phyloP scores from a whole-genome alignment of 140 eudicot genomes.

The Erigeron philadelphicus region DNA sequence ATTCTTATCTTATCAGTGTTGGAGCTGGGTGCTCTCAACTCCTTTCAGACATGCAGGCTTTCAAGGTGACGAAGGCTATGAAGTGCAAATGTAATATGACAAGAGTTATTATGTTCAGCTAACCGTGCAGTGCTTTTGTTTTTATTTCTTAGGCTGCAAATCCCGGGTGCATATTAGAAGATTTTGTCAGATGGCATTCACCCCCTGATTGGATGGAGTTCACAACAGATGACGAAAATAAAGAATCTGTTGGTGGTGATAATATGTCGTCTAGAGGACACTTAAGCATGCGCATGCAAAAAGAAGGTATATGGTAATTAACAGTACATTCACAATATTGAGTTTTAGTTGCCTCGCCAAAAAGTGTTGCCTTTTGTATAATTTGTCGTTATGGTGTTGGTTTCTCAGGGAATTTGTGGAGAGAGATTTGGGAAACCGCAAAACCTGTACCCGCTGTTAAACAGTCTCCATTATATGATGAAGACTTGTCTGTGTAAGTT shows the following conservation, averaged over 20 bases:
- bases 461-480: constrained; percentile 89
- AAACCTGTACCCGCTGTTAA: constrained; percentile 93
- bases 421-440: constrained; percentile 94
- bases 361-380: not conserved
- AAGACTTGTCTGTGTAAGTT: constrained; percentile 95
- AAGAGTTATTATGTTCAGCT: not conserved
- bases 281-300: constrained; percentile 87
- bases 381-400: not conserved
- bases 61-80: constrained; percentile 50
- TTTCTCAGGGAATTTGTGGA: constrained; percentile 85
- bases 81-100: not conserved
- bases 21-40: constrained; percentile 99
- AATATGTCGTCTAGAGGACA: constrained; percentile 58
- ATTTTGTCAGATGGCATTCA: constrained; percentile 98
- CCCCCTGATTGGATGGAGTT: constrained; percentile 98
- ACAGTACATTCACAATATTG: not conserved
- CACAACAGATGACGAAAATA: constrained; percentile 35
- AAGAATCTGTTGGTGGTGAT: constrained; percentile 45
- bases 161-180: constrained; percentile 96
- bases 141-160: constrained; percentile 73
- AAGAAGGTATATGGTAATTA: constrained; percentile 55
- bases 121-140: constrained; percentile 9
- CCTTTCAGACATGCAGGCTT: constrained; percentile 99
- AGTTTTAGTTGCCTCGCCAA: constrained; percentile 2
- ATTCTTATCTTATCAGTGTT: constrained; percentile 48